Conservation (phyloP, 495 filamentous ascomycete genomes). For the Neurospora cerealis region DNA sequence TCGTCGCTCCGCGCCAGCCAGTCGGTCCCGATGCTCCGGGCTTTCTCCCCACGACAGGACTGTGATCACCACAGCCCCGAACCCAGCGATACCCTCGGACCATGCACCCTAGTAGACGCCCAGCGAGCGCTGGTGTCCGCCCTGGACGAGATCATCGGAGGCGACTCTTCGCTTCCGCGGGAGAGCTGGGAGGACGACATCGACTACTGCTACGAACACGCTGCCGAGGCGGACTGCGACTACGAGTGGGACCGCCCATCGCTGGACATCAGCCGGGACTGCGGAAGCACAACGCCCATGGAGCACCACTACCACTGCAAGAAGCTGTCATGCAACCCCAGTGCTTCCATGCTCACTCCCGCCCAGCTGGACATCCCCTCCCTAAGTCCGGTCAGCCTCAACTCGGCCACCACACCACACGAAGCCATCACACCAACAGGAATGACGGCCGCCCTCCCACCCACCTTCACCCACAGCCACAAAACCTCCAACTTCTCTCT, state of each 20-base stretch:
- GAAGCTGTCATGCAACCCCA: constrained; percentile 15
- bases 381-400: constrained; percentile 34
- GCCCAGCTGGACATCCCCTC: constrained; percentile 35
- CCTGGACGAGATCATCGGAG: constrained; percentile 21
- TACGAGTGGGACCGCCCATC: constrained; percentile 70
- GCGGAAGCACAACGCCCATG: constrained; percentile 17
- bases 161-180: constrained; percentile 26
- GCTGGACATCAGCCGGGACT: constrained; percentile 28
- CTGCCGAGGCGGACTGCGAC: constrained; percentile 80
- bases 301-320: constrained; percentile 15
- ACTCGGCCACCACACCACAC: constrained; percentile 23
- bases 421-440: constrained; percentile 33
- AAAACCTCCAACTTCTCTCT: constrained; percentile 35
- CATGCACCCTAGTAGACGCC: constrained; percentile 25
- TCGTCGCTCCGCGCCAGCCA: constrained; percentile 37
- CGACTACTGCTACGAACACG: constrained; percentile 88
- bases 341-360: constrained; percentile 29
- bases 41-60: constrained; percentile 19
- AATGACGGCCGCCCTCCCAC: constrained; percentile 1
- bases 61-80: constrained; percentile 18
- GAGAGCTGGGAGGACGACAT: constrained; percentile 89
- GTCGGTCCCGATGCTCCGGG: constrained; percentile 37
- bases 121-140: constrained; percentile 21
- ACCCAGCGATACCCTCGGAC: constrained; percentile 34
- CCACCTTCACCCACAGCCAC: constrained; percentile 4